These are phyloP conservation scores for Aspergillus incahuasiensis DNA, from an alignment of 495 filamentous ascomycete genomes.

Conservation along the genomic window DNA sequence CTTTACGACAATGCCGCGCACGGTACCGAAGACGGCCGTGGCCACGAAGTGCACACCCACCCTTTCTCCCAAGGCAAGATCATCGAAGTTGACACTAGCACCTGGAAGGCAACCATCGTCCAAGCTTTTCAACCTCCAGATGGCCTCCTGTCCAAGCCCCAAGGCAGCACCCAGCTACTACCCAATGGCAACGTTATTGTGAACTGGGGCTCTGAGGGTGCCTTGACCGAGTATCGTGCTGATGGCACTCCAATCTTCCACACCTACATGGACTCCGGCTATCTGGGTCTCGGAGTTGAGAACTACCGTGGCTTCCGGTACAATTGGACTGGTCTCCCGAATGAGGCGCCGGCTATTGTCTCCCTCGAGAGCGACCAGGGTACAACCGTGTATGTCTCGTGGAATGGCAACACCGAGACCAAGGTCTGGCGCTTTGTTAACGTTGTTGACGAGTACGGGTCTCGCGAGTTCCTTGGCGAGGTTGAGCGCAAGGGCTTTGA, in stretches of 20 bases:
- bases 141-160: conserved; percentile 48
- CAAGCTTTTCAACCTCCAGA: conserved; percentile 45
- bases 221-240: conserved; percentile 48
- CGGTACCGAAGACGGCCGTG: conserved; percentile 37
- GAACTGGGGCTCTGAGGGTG: conserved; percentile 52
- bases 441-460: conserved; percentile 29
- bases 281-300: conserved; percentile 28
- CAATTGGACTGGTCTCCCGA: conserved; percentile 34
- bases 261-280: conserved; percentile 29
- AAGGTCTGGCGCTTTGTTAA: conserved; percentile 35
- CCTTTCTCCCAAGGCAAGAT: conserved; percentile 52
- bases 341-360: conserved; percentile 32
- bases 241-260: conserved; percentile 48
- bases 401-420: conserved; percentile 43
- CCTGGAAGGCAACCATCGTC: conserved; percentile 41
- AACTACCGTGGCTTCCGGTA: conserved; percentile 35
- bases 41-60: conserved; percentile 37
- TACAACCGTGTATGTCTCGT: conserved; percentile 36
- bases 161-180: conserved; percentile 54
- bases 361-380: conserved; percentile 25
- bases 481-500: conserved; percentile 33
- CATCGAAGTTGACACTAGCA: conserved; percentile 45
- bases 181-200: conserved; percentile 50
- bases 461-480: conserved; percentile 34
- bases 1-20: conserved; percentile 50